Evolutionary conservation across 768 basidiomycete genomes (phyloP), one percentile per base, ranked within the genome.

Genomic region (Collybia sordida): DNA sequence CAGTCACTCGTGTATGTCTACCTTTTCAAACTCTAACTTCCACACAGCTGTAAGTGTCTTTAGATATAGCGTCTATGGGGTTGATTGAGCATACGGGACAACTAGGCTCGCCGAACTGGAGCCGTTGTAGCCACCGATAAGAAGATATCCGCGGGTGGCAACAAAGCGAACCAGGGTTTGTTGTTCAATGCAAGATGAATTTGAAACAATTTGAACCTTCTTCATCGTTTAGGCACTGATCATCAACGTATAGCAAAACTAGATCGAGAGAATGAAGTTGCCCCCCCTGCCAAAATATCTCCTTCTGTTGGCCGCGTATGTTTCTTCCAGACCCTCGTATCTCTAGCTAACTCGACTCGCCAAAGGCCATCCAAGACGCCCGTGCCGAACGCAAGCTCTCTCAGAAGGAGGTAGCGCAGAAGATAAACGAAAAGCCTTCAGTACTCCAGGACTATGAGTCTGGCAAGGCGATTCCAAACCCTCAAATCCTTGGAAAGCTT

Each of bases 211-310:
- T 11, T 39, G 21, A 23, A 21, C 15, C 36, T 23, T 28, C 46
- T 43, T 49, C 48, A 11, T 7, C 14, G 19, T 39, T 12, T 42
- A 94, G 92, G 90, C 28, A 90, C 91, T 55, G 94, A 98, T 71
- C 93, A 96, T 72, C 91, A 93, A 64, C 83, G 83, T 49, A 94
- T 95, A 64, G 93, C 90, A 21, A 95, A 95, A 63, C 85, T 98
- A 37, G 94, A 95, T 68, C 83, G 91, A 38, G 93, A 97, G 59
- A 95, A 98, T 66, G 94, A 96, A 62, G 93, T 96, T 19, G 92
- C 93, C 7, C 93, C 94, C 6, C 95, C 95, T 41, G 58, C 88
- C 46, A 96, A 93, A 71, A 72, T 98, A 56, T 65, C 77, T 1
- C 75, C 84, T 7, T 76, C 74, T 19, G 90, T 90, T 53, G 89